Evolutionary conservation across 352 stramenopile species (phyloP).

Genomic region (Phytophthora multivora): DNA sequence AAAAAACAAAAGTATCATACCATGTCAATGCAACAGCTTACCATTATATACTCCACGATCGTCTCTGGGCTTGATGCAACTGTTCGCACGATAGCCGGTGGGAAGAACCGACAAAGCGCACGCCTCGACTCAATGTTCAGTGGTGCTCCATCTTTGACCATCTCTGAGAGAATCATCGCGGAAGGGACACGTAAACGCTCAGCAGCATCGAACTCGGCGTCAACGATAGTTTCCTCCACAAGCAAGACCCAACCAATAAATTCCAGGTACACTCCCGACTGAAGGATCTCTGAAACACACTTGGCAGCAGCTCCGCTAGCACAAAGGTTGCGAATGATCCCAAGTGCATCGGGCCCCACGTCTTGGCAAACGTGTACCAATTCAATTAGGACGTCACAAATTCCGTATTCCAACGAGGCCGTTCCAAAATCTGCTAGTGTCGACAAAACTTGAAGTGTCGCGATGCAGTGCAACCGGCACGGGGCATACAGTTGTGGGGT

Average conservation of each 20-base stretch:
- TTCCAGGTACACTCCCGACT: conserved; percentile 76
- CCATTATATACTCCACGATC: conserved; percentile 68
- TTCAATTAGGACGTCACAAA: conserved; percentile 84
- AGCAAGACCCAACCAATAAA: conserved; percentile 80
- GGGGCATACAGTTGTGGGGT: conserved; percentile 66
- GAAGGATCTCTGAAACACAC: conserved; percentile 66
- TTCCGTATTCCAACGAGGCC: conserved; percentile 55
- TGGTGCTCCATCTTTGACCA: conserved; percentile 48
- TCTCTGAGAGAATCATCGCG: conserved; percentile 67
- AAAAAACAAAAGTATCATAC: conserved; percentile 3
- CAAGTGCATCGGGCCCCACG: conserved; percentile 55
- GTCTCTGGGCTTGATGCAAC: conserved; percentile 55
- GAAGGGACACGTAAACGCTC: conserved; percentile 63
- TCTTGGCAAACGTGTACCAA: conserved; percentile 64
- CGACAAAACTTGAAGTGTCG: conserved; percentile 60
- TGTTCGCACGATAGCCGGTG: conserved; percentile 58
- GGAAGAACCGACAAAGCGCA: conserved; percentile 74
- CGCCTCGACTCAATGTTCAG: conserved; percentile 58
- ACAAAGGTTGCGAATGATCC: conserved; percentile 74
- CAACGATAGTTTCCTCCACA: conserved; percentile 64
- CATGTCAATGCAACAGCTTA: conserved; percentile 14
- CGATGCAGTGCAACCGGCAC: conserved; percentile 63
- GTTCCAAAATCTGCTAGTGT: conserved; percentile 60
- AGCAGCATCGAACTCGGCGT: conserved; percentile 62
- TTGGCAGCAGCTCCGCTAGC: conserved; percentile 46